A percentile compares a stretch with the other conserved stretches of the same genome.
Evolutionary conservation across 257 asterid species (phyloP).

Genomic region (Rhazya stricta): DNA sequence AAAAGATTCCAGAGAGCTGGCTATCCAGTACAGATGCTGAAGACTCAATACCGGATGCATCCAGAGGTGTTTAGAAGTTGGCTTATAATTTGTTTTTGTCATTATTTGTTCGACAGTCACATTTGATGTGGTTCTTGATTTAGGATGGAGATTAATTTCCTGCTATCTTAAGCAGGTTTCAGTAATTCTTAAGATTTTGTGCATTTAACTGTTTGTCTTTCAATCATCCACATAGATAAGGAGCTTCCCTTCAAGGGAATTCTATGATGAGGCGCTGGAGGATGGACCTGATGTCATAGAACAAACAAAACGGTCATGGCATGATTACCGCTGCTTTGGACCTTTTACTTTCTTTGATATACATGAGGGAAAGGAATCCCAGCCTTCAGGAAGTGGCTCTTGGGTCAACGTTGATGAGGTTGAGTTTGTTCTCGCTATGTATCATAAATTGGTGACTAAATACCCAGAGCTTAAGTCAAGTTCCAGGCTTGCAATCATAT

Average conservation of each 20-base stretch:
- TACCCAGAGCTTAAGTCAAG: conserved; percentile 87
- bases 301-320: conserved; percentile 81
- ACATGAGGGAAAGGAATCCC: conserved; percentile 75
- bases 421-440: conserved; percentile 73
- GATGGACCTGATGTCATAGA: conserved; percentile 74
- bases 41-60: conserved; percentile 98
- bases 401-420: conserved; percentile 84
- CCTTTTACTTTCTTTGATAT: conserved; percentile 94
- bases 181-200: neutral
- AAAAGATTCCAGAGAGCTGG: conserved; percentile 90
- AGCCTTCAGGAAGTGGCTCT: conserved; percentile 75
- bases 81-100: neutral
- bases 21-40: conserved; percentile 95
- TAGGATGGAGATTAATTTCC: neutral
- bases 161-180: neutral
- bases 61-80: conserved; percentile 60
- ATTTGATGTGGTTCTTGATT: neutral
- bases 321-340: conserved; percentile 74
- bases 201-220: conserved; percentile 14
- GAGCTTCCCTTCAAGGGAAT: conserved; percentile 93
- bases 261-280: conserved; percentile 66
- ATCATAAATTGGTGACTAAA: conserved; percentile 59
- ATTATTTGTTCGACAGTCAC: neutral
- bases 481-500: conserved; percentile 78
- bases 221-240: conserved; percentile 57